Percentiles rank a stretch among this genome's conserved stretches.
Evolutionary conservation across 208 protist genomes (phyloP).

Genomic region (Trypanosoma lewisi): DNA sequence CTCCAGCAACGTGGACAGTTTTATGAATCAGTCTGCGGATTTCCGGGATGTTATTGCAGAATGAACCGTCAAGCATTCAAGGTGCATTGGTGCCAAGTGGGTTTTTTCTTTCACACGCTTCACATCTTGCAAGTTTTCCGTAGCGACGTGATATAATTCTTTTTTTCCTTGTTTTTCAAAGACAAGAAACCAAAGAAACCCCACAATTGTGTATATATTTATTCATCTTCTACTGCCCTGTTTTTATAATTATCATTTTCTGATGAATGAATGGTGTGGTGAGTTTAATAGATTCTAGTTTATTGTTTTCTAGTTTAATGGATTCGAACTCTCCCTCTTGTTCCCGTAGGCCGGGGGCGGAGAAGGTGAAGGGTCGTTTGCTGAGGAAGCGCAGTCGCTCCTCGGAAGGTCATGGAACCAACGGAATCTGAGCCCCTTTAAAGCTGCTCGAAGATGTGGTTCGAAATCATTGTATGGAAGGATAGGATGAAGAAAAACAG

Average conservation of each 20-base stretch:
- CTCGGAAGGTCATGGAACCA: too few relatives aligned
- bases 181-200: background rate
- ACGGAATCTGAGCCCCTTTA: too few relatives aligned
- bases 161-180: background rate
- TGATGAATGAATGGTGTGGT: too few relatives aligned
- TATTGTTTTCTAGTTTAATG: too few relatives aligned
- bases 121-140: background rate
- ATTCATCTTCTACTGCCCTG: background rate
- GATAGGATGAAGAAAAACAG: too few relatives aligned
- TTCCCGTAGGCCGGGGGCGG: too few relatives aligned
- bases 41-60: constrained; percentile 37
- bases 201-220: background rate
- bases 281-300: too few relatives aligned
- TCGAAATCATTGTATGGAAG: too few relatives aligned
- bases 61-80: constrained; percentile 17
- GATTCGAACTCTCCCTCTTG: too few relatives aligned
- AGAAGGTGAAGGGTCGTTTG: too few relatives aligned
- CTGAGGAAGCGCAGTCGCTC: too few relatives aligned
- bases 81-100: constrained; percentile 19
- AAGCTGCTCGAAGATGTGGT: too few relatives aligned
- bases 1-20: constrained; percentile 32
- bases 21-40: constrained; percentile 31
- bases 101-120: constrained; percentile 12
- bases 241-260: background rate
- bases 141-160: background rate